Percentiles rank a stretch among this genome's conserved stretches.
These are phyloP conservation scores for Metschnikowia sp. DNA, from an alignment of 805 yeast genomes.

Conservation along the genomic window DNA sequence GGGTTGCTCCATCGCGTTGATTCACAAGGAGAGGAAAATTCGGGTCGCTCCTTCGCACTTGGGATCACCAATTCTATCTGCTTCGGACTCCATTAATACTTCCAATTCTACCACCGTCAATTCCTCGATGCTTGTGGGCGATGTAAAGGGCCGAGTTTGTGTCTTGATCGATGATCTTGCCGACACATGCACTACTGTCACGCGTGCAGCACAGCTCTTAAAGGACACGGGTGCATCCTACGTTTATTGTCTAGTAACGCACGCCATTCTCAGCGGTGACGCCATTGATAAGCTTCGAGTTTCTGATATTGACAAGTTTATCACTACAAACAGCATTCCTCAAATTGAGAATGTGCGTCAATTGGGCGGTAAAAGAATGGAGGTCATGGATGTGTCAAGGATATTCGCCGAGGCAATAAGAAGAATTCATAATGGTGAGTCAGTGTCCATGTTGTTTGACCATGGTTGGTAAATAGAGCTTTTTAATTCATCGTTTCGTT, in stretches of 20 bases:
- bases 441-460: conserved; percentile 89
- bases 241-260: conserved; percentile 86
- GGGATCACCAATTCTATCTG: conserved; percentile 20
- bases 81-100: conserved; percentile 16
- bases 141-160: conserved; percentile 81
- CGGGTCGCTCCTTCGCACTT: conserved; percentile 27
- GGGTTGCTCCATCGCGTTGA: conserved; percentile 86
- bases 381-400: conserved; percentile 81
- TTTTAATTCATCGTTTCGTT: background rate
- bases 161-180: conserved; percentile 91
- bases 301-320: conserved; percentile 74
- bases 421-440: conserved; percentile 95
- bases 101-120: conserved; percentile 42
- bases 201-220: conserved; percentile 85
- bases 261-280: conserved; percentile 90
- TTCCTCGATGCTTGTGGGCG: conserved; percentile 95
- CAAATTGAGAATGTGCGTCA: conserved; percentile 56
- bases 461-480: conserved; percentile 52
- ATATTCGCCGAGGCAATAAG: conserved; percentile 93
- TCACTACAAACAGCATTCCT: conserved; percentile 90
- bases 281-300: conserved; percentile 68
- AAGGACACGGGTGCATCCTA: conserved; percentile 90
- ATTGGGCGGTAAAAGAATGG: conserved; percentile 58
- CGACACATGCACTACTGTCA: conserved; percentile 89
- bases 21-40: conserved; percentile 86